Base-by-base conservation (phyloP, 2,329 filamentous ascomycete genomes). In the Macrophomina pseudophaseolina region DNA sequence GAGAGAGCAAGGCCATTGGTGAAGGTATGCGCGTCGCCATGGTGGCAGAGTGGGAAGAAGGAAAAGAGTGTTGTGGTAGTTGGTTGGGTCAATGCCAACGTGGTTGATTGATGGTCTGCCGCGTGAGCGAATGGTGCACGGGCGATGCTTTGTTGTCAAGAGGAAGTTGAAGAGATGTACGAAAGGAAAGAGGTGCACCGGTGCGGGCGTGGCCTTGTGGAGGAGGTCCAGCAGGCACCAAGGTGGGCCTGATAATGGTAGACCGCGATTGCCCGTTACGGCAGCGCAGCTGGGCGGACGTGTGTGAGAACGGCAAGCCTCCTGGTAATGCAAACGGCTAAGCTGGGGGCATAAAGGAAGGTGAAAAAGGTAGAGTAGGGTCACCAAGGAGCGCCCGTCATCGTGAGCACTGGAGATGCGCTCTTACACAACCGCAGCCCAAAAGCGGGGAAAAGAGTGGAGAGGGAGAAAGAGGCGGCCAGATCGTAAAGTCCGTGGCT, bases 371-470 rank as follows among this genome's bases (percentile, higher is more conserved):
- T 35, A 48, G 23, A 49, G 44, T n/a, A 35, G 8, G 2, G 18
- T 62, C 44, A 62, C 44, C 42, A 49, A 16, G 12, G n/a, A 28
- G 44, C 32, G 30, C 11, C 44, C 58, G 33, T 60, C 42, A 38
- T 60, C 16, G 42, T 62, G 30, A 35, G 16, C 16, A 5, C 42
- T 23, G 8, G 9, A 40, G 30, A 60, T 14, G n/a, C 58, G 35
- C 44, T 28, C 6, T 30, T 18, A 38, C 58, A n/a, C 58, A 32
- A 62, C 44, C 33, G 58, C 30, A 49, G 28, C 4, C 23, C n/a
- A 60, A 48, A 60, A 33, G 56, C 56, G 56, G 56, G 56, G 56
- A 48, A 60, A 30, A 38, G 11, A 23, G 14, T 32, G 18, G 5
- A 28, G 52, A 38, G 52, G 38, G 18, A 1, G 16, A 44, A 44